phyloP scores from a whole-genome alignment of 2,329 filamentous ascomycete genomes.

The Pseudofabraea citricarpa region DNA sequence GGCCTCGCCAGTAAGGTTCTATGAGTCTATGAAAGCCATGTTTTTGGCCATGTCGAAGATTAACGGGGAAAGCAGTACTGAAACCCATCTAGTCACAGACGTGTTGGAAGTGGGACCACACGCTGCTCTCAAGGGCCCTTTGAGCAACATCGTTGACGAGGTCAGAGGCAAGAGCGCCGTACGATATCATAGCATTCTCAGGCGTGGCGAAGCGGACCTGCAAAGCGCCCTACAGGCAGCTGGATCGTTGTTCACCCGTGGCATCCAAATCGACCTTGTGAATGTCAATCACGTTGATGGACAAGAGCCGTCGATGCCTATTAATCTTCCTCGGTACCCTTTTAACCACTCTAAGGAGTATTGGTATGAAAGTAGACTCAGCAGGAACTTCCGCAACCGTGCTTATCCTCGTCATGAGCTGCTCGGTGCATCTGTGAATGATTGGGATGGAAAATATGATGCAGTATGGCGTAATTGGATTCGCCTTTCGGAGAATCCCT shows the following conservation, averaged over 20 bases:
- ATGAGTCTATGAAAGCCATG: conserved; percentile 28
- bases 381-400: background rate
- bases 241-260: conserved; percentile 1
- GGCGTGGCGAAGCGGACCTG: conserved; percentile 1
- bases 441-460: conserved; percentile 11
- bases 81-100: conserved; percentile 6
- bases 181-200: conserved; percentile 2
- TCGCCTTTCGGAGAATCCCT: conserved; percentile 15
- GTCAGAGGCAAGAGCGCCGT: conserved; percentile 2
- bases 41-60: too few species aligned
- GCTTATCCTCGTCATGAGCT: conserved; percentile 6
- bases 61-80: too few species aligned
- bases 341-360: conserved; percentile 47
- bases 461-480: conserved; percentile 24
- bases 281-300: conserved; percentile 2
- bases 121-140: conserved; percentile 23
- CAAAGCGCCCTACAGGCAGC: background rate
- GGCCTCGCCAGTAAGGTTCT: conserved; percentile 36
- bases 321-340: conserved; percentile 40
- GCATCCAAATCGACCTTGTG: background rate
- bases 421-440: conserved; percentile 19
- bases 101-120: conserved; percentile 29
- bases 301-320: background rate
- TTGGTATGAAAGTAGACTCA: conserved; percentile 39
- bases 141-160: conserved; percentile 5